phyloP scores from a whole-genome alignment of 2,329 filamentous ascomycete species.

The Emergomyces orientalis region DNA sequence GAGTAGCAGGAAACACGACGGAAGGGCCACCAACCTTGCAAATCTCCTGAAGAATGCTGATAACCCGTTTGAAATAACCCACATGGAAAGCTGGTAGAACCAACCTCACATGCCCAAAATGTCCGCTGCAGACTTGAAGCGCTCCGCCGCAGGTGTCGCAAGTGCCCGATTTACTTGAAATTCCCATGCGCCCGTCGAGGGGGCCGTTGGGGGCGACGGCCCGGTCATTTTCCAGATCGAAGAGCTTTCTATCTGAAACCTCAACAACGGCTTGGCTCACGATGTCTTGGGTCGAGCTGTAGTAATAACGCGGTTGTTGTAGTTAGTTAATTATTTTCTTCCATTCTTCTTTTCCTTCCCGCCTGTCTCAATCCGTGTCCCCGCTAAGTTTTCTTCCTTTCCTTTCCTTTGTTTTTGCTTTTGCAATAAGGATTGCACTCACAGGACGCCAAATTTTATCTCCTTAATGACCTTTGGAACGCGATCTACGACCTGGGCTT shows the following conservation, averaged over 20 bases:
- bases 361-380: neutral
- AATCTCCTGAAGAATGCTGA: conserved; percentile 84
- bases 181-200: conserved; percentile 78
- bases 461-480: conserved; percentile 86
- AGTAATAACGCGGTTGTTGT: conserved; percentile 6
- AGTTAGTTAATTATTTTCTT: neutral
- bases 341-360: no score
- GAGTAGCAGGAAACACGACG: neutral
- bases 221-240: conserved; percentile 75
- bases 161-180: conserved; percentile 68
- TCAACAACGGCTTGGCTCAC: conserved; percentile 91
- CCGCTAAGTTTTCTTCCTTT: no score
- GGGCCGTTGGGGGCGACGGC: conserved; percentile 72
- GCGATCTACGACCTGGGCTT: conserved; percentile 83
- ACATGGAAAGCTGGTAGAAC: conserved; percentile 91
- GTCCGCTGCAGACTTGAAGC: conserved; percentile 78
- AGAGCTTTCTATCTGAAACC: conserved; percentile 87
- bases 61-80: conserved; percentile 88
- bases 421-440: conserved; percentile 24
- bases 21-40: conserved; percentile 56
- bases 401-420: neutral
- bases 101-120: conserved; percentile 88
- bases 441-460: conserved; percentile 90
- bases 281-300: conserved; percentile 81
- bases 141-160: conserved; percentile 78